Base-by-base conservation (phyloP, 345 rosid species). In the Arabis hirsuta region DNA sequence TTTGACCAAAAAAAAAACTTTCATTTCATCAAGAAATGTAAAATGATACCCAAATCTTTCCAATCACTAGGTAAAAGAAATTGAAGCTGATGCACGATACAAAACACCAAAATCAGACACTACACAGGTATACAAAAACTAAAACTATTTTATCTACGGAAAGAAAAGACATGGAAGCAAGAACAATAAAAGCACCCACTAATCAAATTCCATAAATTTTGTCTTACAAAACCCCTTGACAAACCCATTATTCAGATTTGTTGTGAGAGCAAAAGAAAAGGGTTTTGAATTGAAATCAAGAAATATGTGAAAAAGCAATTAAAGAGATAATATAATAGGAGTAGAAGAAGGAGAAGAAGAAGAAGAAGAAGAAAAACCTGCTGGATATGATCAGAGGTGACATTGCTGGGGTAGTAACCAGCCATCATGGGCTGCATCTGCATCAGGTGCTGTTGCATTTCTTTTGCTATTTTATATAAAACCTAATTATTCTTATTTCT, bases 351-450 rank as follows among this genome's bases (percentile, higher is more conserved):
- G 9, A 32, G 60, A 9, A 31, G 55, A 12, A 20, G 50, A 10
- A 53, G 61, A 8, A 46, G 65, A 65, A 46, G 55, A 62, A 52
- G 71, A 74, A 67, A 67, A 69, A 95, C 99, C 98, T 92, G 99
- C 71, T 96, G 99, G 80, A 96, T 96, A 77, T 92, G 99, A 92
- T 96, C 99, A 85, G 97, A 90, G 51, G 99, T 96, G 88, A 96
- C 99, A 94, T 92, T 95, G 92, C 84, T 92, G 74, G 99, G 91
- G 80, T 92, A 92, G 85, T 90, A 96, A 71, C 98, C 87, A 76
- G 98, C 96, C 98, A 96, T 96, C 97, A 88, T 87, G 95, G 97
- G 99, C 94, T 96, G 99, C 97, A 88, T 90, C 93, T 95, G 98
- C 94, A 90, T 90, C 96, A 91, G 99, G 96, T 91, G 99, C 98